Conservation (phyloP, 1,284 basidiomycete species). For the Marasmius fiardii region DNA sequence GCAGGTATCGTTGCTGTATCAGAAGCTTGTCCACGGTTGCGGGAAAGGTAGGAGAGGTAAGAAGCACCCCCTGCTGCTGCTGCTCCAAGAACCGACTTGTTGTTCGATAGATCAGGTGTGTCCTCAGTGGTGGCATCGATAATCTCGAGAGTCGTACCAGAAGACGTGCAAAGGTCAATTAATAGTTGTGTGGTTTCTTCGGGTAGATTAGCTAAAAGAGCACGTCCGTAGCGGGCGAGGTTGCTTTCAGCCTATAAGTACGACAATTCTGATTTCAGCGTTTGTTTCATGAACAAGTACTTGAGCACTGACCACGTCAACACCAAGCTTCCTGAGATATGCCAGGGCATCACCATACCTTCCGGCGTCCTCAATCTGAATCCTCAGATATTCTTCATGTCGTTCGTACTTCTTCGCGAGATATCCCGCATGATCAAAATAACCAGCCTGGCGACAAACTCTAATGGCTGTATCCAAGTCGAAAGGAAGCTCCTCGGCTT, state of each 20-base stretch:
- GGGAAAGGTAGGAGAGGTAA: slow-evolving; percentile 76
- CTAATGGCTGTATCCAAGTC: slow-evolving; percentile 96
- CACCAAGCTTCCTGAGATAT: slow-evolving; percentile 78
- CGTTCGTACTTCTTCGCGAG: slow-evolving; percentile 88
- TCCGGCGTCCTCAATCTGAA: slow-evolving; percentile 91
- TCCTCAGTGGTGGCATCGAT: slow-evolving; percentile 27
- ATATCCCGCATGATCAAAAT: slow-evolving; percentile 93
- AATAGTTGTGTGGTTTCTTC: slow-evolving; percentile 88
- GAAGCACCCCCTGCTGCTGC: slow-evolving; percentile 45
- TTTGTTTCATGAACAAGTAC: slow-evolving; percentile 1
- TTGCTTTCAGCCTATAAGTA: slow-evolving; percentile 70
- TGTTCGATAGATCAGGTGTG: slow-evolving; percentile 18
- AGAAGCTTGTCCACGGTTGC: slow-evolving; percentile 49
- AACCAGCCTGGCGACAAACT: slow-evolving; percentile 95
- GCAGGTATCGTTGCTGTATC: slow-evolving; percentile 39
- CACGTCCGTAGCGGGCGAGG: slow-evolving; percentile 80
- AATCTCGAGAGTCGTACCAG: slow-evolving; percentile 41
- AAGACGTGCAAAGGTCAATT: slow-evolving; percentile 87
- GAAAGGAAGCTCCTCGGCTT: slow-evolving; percentile 79
- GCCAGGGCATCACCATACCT: slow-evolving; percentile 80
- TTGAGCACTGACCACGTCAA: slow-evolving; percentile 63
- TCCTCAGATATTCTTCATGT: slow-evolving; percentile 91
- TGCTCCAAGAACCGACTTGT: slow-evolving; percentile 19
- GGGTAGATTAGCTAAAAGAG: slow-evolving; percentile 79
- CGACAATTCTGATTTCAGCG: slow-evolving; percentile 1